Conservation (phyloP, 139 green algal species). For the Dunaliella primolecta region DNA sequence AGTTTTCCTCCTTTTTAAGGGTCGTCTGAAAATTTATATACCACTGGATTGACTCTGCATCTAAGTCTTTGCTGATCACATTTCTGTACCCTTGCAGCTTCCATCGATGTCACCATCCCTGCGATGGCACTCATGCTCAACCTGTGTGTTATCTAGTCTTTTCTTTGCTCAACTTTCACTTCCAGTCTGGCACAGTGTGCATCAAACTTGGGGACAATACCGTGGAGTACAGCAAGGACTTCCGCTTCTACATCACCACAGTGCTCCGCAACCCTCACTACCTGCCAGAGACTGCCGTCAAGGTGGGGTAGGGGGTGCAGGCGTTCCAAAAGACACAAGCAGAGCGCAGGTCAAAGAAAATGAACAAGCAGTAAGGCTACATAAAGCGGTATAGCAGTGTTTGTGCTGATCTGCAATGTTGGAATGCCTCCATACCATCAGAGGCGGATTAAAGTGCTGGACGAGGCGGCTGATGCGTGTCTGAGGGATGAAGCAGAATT, state of each 20-base stretch:
- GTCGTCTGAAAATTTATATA: too few relatives aligned
- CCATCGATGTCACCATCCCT: too few relatives aligned
- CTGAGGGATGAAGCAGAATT: too few relatives aligned
- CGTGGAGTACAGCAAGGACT: conserved; percentile 57
- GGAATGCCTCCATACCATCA: background rate
- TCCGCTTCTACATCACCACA: conserved; percentile 43
- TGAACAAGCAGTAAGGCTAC: background rate
- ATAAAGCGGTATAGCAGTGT: background rate
- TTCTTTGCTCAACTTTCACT: background rate
- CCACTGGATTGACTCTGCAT: too few relatives aligned
- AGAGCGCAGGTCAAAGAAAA: background rate
- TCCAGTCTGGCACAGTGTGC: conserved; percentile 48
- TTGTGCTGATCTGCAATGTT: background rate
- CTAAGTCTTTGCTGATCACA: too few relatives aligned
- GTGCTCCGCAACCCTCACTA: conserved; percentile 72
- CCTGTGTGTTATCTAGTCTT: too few relatives aligned
- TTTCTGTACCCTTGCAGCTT: too few relatives aligned
- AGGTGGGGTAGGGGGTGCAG: conserved; percentile 43
- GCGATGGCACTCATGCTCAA: too few relatives aligned
- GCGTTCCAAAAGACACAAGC: too few relatives aligned
- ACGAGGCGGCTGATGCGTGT: too few relatives aligned
- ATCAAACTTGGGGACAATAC: conserved; percentile 73
- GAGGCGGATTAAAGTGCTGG: too few relatives aligned
- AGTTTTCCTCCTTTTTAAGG: too few relatives aligned
- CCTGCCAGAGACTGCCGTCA: conserved; percentile 67